These are phyloP conservation scores for Wickerhamiella sorbophila DNA, from an alignment of 805 yeast species.

Conservation along the genomic window DNA sequence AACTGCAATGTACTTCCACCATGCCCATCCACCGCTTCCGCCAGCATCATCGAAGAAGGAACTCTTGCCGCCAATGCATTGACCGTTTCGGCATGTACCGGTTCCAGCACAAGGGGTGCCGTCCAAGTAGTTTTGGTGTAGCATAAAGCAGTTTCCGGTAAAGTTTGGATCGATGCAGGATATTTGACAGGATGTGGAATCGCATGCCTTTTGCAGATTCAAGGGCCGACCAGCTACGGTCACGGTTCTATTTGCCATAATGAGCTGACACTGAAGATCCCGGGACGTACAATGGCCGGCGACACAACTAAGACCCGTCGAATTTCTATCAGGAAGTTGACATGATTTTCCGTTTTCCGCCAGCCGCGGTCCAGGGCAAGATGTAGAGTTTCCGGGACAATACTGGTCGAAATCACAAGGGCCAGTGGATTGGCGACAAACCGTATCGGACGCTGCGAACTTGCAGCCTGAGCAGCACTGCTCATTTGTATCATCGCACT, in stretches of 20 bases:
- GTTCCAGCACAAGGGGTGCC: slow-evolving; percentile 24
- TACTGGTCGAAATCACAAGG: slow-evolving; percentile 25
- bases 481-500: slow-evolving; percentile 19
- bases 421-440: slow-evolving; percentile 24
- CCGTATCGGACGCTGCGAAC: slow-evolving; percentile 18
- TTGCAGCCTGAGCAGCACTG: slow-evolving; percentile 24
- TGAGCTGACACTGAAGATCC: slow-evolving; percentile 23
- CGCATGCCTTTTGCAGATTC: slow-evolving; percentile 22
- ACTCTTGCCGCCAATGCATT: slow-evolving; percentile 21
- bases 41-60: slow-evolving; percentile 9
- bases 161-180: slow-evolving; percentile 18
- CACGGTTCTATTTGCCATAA: slow-evolving; percentile 18
- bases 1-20: slow-evolving; percentile 15
- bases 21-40: slow-evolving; percentile 10
- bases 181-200: slow-evolving; percentile 19
- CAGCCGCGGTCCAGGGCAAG: slow-evolving; percentile 22
- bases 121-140: slow-evolving; percentile 23
- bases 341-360: slow-evolving; percentile 22
- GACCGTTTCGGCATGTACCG: slow-evolving; percentile 21
- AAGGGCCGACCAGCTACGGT: slow-evolving; percentile 13
- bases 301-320: slow-evolving; percentile 17
- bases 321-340: slow-evolving; percentile 6
- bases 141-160: slow-evolving; percentile 16
- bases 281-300: slow-evolving; percentile 27
- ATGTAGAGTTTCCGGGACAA: slow-evolving; percentile 24